Percentiles rank a stretch among this genome's conserved stretches.
Evolutionary conservation across 176 grass and related monocot species (phyloP).

Genomic region (Raddia guianensis): DNA sequence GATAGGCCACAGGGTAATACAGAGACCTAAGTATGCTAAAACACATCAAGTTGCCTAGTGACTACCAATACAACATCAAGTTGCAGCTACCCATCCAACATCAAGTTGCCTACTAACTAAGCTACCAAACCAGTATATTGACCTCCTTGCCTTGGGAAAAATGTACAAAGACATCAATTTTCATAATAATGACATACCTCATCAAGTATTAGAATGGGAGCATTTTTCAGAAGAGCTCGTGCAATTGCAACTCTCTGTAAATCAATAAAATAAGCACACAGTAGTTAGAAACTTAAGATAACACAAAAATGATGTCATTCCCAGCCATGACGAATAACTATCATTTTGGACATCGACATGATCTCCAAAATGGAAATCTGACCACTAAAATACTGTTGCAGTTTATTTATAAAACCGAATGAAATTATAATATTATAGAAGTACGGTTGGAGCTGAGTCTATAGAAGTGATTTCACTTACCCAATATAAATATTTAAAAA

Average conservation of each 20-base stretch:
- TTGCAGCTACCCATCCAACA: background rate
- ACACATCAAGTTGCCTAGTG: background rate
- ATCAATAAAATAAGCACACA: slow-evolving; percentile 28
- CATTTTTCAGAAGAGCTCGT: slow-evolving; percentile 86
- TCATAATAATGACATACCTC: slow-evolving; percentile 62
- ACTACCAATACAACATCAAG: background rate
- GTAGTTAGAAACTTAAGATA: slow-evolving; percentile 9
- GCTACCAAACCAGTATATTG: background rate
- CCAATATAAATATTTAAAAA: too few relatives aligned
- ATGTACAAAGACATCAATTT: background rate
- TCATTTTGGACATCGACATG: too few relatives aligned
- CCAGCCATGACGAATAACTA: too few relatives aligned
- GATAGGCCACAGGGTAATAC: too few relatives aligned
- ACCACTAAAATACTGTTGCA: too few relatives aligned
- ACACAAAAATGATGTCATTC: slow-evolving; percentile 9
- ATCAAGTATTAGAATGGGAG: slow-evolving; percentile 95
- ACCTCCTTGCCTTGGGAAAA: background rate
- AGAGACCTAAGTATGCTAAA: background rate
- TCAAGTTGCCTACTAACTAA: background rate
- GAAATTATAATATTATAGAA: too few relatives aligned
- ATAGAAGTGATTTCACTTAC: too few relatives aligned
- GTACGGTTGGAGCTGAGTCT: too few relatives aligned
- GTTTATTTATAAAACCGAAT: too few relatives aligned
- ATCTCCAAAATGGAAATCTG: too few relatives aligned
- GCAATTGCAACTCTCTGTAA: slow-evolving; percentile 92